These are phyloP conservation scores for Trichophyton simii DNA, from an alignment of 2,329 filamentous ascomycete genomes.

Conservation along the genomic window DNA sequence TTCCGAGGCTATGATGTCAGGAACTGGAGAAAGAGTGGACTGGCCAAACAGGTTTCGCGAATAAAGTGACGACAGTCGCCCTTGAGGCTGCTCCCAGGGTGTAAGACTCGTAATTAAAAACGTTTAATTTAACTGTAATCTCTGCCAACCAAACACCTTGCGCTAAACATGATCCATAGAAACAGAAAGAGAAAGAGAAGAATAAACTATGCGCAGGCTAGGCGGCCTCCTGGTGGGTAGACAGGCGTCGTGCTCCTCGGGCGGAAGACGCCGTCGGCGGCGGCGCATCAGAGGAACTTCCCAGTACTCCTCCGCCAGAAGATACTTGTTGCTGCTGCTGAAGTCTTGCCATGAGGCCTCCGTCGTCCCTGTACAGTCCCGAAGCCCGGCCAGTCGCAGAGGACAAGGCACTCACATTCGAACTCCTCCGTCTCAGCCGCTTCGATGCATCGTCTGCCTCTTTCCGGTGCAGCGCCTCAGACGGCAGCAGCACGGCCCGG, in stretches of 20 bases:
- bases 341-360: neutral
- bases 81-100: too few relatives aligned
- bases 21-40: too few relatives aligned
- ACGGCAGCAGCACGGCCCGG: conserved; percentile 56
- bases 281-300: neutral
- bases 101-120: too few relatives aligned
- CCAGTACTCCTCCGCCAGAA: too few relatives aligned
- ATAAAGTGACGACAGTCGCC: too few relatives aligned
- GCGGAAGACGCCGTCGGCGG: neutral
- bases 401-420: conserved; percentile 20
- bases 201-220: neutral
- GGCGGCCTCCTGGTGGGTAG: neutral
- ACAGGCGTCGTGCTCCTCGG: neutral
- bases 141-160: neutral
- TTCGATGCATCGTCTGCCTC: conserved; percentile 43
- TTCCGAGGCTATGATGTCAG: too few relatives aligned
- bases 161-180: neutral
- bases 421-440: conserved; percentile 29
- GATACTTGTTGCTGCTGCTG: too few relatives aligned
- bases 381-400: neutral
- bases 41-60: too few relatives aligned
- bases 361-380: neutral
- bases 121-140: too few relatives aligned
- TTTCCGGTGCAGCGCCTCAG: conserved; percentile 49
- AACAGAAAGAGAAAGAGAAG: too few relatives aligned